A percentile compares a stretch with the other conserved stretches of the same genome.
phyloP scores from a whole-genome alignment of 2,329 filamentous ascomycete species.

The Fusarium coicis region DNA sequence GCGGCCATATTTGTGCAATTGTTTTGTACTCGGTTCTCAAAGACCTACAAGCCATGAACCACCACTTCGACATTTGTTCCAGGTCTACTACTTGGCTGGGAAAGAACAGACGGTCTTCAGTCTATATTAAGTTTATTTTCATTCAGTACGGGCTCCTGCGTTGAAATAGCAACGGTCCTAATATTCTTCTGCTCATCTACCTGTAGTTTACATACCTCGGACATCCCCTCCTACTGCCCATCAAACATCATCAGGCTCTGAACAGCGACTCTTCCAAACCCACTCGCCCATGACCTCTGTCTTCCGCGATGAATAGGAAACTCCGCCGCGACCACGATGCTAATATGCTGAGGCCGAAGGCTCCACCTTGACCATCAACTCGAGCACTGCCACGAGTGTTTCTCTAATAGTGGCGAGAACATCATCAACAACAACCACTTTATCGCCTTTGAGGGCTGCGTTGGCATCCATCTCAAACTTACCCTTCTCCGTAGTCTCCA shows the following conservation, averaged over 20 bases:
- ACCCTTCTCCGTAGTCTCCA: slow-evolving; percentile 36
- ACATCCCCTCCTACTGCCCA: not conserved
- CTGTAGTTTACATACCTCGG: rapidly evolving
- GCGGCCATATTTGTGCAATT: not conserved
- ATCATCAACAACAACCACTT: slow-evolving; percentile 67
- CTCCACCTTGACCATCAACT: slow-evolving; percentile 57
- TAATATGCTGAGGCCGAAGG: slow-evolving; percentile 54
- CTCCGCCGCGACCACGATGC: slow-evolving; percentile 66
- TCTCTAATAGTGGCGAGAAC: slow-evolving; percentile 66
- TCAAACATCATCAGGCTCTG: slow-evolving; percentile 62
- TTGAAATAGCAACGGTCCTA: rapidly evolving
- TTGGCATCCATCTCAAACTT: slow-evolving; percentile 60
- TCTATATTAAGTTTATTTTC: rapidly evolving
- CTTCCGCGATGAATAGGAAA: slow-evolving; percentile 63
- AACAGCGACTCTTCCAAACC: slow-evolving; percentile 62
- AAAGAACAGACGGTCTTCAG: not conserved
- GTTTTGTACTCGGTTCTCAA: not conserved
- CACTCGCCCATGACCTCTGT: slow-evolving; percentile 54
- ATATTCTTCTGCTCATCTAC: too few species aligned
- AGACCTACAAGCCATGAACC: not conserved
- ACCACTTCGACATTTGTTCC: not conserved
- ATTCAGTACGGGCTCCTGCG: too few species aligned
- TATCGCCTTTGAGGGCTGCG: slow-evolving; percentile 40
- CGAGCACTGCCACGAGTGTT: slow-evolving; percentile 64
- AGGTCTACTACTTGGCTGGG: rapidly evolving